These are phyloP conservation scores for Prunus kanzakura DNA, from an alignment of 306 rosid species.

Conservation along the genomic window DNA sequence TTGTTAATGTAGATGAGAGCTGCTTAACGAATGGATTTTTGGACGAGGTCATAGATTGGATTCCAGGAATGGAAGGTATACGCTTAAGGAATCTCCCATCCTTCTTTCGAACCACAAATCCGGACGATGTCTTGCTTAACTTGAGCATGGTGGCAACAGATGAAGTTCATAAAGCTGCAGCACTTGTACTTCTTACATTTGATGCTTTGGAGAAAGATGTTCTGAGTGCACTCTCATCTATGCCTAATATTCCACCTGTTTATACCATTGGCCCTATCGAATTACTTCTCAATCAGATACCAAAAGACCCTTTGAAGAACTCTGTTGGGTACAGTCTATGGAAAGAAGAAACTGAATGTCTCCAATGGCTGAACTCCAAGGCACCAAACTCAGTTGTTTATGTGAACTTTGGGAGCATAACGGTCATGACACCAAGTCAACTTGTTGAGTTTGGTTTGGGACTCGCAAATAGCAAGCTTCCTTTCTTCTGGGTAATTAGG, in stretches of 20 bases:
- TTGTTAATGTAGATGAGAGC: slow-evolving; percentile 1
- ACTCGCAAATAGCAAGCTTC: slow-evolving; percentile 13
- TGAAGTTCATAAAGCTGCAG: neutral
- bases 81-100: slow-evolving; percentile 8
- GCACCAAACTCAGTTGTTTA: slow-evolving; percentile 3
- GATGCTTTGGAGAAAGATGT: slow-evolving; percentile 2
- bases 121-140: neutral
- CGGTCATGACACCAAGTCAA: neutral
- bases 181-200: slow-evolving; percentile 10
- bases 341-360: slow-evolving; percentile 16
- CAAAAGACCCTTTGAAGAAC: neutral
- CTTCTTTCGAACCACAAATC: neutral
- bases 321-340: neutral
- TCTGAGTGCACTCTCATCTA: slow-evolving; percentile 3
- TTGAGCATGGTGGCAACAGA: neutral
- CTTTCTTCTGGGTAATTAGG: slow-evolving; percentile 22
- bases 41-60: slow-evolving; percentile 15
- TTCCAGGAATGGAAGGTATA: slow-evolving; percentile 10
- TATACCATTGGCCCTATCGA: slow-evolving; percentile 20
- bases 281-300: slow-evolving; percentile 1
- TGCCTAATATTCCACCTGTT: neutral
- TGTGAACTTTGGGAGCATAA: slow-evolving; percentile 12
- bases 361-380: slow-evolving; percentile 7
- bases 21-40: slow-evolving; percentile 1
- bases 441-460: slow-evolving; percentile 15